Evolutionary conservation across 2,329 filamentous ascomycete species (phyloP).

Genomic region (Microsporum canis): DNA sequence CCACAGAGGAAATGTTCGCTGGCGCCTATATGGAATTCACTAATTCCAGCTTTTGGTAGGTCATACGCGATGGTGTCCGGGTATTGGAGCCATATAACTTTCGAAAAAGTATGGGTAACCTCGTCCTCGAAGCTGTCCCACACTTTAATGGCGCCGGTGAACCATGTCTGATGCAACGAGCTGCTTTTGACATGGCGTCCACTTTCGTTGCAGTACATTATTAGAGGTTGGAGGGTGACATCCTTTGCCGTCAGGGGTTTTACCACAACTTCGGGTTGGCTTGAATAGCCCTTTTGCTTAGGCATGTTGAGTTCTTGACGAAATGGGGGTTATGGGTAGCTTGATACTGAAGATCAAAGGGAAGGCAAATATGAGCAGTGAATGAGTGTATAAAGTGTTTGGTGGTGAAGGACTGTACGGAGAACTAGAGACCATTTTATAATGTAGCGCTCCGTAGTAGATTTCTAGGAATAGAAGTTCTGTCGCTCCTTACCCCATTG

Average conservation of each 20-base stretch:
- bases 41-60: not conserved
- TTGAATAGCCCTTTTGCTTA: not conserved
- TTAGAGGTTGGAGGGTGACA: not conserved
- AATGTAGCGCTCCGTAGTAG: not conserved
- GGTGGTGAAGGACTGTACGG: not conserved
- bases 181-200: constrained; percentile 5
- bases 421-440: not conserved
- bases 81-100: not conserved
- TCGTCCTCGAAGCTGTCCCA: constrained; percentile 6
- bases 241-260: constrained; percentile 4
- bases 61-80: not conserved
- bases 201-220: not conserved
- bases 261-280: not conserved
- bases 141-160: not conserved
- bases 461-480: not conserved
- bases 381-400: not conserved
- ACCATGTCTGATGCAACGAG: constrained; percentile 5
- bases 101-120: not conserved
- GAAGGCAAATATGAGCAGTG: not conserved
- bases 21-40: not conserved
- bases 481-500: too few species aligned
- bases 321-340: not conserved
- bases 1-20: constrained; percentile 12
- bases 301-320: not conserved
- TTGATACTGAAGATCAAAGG: not conserved